Evolutionary conservation across 2,329 filamentous ascomycete genomes (phyloP).

Genomic region (Alternaria burnsii): DNA sequence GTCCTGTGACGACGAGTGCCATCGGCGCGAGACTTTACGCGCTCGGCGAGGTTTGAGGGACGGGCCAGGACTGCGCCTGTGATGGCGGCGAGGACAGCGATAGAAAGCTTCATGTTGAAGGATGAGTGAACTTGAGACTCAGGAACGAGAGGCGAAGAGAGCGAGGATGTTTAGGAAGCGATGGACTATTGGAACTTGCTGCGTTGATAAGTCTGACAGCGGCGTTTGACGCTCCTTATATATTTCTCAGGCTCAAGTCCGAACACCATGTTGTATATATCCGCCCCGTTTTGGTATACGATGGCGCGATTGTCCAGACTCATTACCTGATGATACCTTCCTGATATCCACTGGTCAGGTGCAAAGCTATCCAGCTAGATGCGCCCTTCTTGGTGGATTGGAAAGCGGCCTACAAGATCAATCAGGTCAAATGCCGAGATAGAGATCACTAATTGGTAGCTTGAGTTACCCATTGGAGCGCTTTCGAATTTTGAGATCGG

Average conservation of each 20-base stretch:
- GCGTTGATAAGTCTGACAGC: background rate
- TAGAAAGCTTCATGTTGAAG: conserved; percentile 25
- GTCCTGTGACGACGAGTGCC: conserved; percentile 24
- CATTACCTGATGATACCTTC: conserved; percentile 2
- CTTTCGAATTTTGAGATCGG: background rate
- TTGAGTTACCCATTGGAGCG: background rate
- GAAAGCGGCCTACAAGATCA: background rate
- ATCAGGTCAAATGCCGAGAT: background rate
- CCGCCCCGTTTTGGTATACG: background rate
- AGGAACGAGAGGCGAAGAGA: background rate
- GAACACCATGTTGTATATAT: background rate
- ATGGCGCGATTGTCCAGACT: background rate
- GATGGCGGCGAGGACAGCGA: conserved; percentile 20
- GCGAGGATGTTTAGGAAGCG: background rate
- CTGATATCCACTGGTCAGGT: conserved; percentile 1
- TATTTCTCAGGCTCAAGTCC: background rate
- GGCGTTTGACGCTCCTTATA: background rate
- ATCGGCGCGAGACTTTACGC: conserved; percentile 25
- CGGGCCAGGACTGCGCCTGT: conserved; percentile 21
- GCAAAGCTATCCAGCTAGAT: background rate
- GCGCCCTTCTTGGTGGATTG: background rate
- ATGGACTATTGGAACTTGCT: background rate
- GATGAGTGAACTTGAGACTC: background rate
- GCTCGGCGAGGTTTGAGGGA: conserved; percentile 25
- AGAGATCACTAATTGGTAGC: background rate